These are phyloP conservation scores for Thinopyrum obtusiflorum DNA, from an alignment of 202 grass and related monocot species.

Conservation along the genomic window DNA sequence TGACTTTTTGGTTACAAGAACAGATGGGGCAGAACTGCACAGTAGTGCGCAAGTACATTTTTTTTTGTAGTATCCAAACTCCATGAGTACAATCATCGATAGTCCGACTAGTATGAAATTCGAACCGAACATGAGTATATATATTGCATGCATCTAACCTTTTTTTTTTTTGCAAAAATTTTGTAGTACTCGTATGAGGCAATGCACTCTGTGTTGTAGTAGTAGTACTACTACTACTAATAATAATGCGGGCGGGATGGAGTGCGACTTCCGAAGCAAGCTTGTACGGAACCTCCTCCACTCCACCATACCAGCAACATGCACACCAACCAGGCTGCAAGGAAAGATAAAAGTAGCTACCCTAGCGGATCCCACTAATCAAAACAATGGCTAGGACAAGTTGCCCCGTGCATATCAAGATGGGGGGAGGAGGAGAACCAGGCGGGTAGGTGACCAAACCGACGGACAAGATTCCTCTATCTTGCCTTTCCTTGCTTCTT, in stretches of 20 bases:
- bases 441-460: conserved; percentile 69
- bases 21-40: not conserved
- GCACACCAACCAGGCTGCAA: conserved; percentile 9
- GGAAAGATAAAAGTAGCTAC: conserved; percentile 24
- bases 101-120: not conserved
- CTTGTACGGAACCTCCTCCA: not conserved
- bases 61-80: not conserved
- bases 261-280: conserved; percentile 24
- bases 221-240: not conserved
- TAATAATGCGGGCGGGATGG: not conserved
- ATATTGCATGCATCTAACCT: too few species aligned
- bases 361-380: conserved; percentile 13
- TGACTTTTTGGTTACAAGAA: not conserved
- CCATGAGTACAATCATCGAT: not conserved
- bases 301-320: conserved; percentile 20
- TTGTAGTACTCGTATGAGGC: not conserved
- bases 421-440: not conserved
- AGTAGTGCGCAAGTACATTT: too few species aligned
- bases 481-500: conserved; percentile 32
- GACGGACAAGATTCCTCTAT: conserved; percentile 38
- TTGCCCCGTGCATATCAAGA: conserved; percentile 34
- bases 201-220: not conserved
- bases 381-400: conserved; percentile 36
- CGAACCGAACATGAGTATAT: too few species aligned
- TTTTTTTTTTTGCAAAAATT: too few species aligned